These are phyloP conservation scores for Onygena corvina DNA, from an alignment of 2,329 filamentous ascomycete genomes.

Conservation along the genomic window DNA sequence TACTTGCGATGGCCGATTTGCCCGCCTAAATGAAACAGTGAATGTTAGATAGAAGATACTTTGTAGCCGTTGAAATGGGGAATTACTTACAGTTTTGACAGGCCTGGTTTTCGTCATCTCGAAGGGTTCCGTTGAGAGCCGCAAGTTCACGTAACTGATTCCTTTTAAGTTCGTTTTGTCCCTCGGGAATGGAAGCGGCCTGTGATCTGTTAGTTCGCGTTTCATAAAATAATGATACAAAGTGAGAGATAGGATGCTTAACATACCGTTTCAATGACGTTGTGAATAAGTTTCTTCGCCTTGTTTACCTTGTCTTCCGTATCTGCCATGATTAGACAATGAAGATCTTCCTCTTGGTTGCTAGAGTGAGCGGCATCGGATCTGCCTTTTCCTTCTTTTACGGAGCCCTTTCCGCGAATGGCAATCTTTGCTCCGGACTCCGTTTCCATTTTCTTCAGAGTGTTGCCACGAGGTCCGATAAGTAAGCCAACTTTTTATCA, in stretches of 20 bases:
- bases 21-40: constrained; percentile 45
- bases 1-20: constrained; percentile 99
- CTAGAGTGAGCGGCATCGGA: constrained; percentile 98
- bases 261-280: constrained; percentile 94
- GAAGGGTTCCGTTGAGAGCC: constrained; percentile 94
- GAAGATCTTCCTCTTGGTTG: constrained; percentile 98
- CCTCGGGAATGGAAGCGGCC: constrained; percentile 97
- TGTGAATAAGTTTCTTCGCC: constrained; percentile 95
- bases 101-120: constrained; percentile 97
- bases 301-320: constrained; percentile 99
- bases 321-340: constrained; percentile 99
- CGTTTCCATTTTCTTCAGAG: constrained; percentile 97
- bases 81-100: constrained; percentile 73
- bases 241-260: neutral
- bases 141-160: constrained; percentile 97
- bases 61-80: neutral
- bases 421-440: constrained; percentile 98
- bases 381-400: constrained; percentile 98
- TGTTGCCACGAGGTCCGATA: constrained; percentile 99
- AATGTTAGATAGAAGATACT: constrained; percentile 10
- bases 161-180: constrained; percentile 96
- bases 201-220: constrained; percentile 34
- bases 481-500: constrained; percentile 95
- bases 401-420: constrained; percentile 97
- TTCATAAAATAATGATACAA: neutral